These are phyloP conservation scores for Aureoboletus auriporus DNA, from an alignment of 768 basidiomycete genomes.

Conservation along the genomic window DNA sequence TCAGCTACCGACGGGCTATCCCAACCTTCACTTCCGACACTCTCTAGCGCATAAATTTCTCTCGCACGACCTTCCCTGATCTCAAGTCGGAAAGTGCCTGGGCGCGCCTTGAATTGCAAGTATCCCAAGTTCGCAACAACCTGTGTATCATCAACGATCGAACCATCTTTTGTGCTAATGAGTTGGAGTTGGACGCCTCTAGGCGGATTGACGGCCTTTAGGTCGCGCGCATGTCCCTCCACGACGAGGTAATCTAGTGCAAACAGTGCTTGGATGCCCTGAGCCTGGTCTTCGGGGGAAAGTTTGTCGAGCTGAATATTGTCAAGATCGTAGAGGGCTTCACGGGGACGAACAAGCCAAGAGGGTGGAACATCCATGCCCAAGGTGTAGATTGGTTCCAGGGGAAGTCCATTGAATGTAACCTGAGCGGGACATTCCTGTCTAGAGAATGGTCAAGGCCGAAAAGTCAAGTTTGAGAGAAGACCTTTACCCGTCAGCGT, in stretches of 20 bases:
- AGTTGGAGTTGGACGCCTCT: conserved; percentile 92
- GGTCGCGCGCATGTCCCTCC: conserved; percentile 91
- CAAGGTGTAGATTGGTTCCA: conserved; percentile 90
- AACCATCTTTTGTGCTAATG: conserved; percentile 37
- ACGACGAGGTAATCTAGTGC: conserved; percentile 88
- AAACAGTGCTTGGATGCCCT: conserved; percentile 73
- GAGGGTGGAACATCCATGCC: conserved; percentile 86
- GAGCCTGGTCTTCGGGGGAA: conserved; percentile 44
- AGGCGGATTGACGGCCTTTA: conserved; percentile 59
- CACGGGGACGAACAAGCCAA: conserved; percentile 90
- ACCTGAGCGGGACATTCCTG: conserved; percentile 55
- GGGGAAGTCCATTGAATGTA: conserved; percentile 68
- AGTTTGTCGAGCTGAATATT: conserved; percentile 84
- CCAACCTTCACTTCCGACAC: conserved; percentile 89
- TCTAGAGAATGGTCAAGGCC: conserved; percentile 31
- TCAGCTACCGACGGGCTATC: conserved; percentile 66
- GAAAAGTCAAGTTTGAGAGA: background rate
- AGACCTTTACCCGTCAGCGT: conserved; percentile 56
- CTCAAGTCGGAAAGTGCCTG: conserved; percentile 80
- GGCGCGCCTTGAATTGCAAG: conserved; percentile 90
- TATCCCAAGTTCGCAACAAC: conserved; percentile 96
- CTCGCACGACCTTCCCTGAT: conserved; percentile 80
- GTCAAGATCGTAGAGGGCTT: conserved; percentile 90
- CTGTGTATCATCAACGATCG: conserved; percentile 74
- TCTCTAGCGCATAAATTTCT: conserved; percentile 78